These are phyloP conservation scores for Tolypocladium amazonense DNA, from an alignment of 2,329 filamentous ascomycete genomes.

Conservation along the genomic window DNA sequence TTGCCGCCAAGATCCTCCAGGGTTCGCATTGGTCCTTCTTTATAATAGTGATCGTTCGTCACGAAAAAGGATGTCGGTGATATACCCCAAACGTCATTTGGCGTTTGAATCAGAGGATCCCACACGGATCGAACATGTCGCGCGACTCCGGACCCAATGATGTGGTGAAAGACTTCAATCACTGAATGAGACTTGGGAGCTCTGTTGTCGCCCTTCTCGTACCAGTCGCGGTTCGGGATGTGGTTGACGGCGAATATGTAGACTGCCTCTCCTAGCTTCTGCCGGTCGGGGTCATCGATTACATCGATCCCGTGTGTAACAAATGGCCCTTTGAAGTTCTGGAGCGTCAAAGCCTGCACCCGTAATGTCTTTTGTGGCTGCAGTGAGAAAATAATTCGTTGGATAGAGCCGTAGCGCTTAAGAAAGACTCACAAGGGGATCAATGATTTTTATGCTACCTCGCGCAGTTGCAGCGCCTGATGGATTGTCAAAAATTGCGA, in stretches of 20 bases:
- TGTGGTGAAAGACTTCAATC: constrained; percentile 47
- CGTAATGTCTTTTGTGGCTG: constrained; percentile 7
- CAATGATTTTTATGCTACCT: constrained; percentile 40
- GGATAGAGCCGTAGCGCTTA: constrained; percentile 26
- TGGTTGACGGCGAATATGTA: constrained; percentile 55
- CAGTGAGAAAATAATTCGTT: neutral
- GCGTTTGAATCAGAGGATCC: constrained; percentile 42
- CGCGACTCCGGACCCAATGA: constrained; percentile 27
- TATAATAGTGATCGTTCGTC: constrained; percentile 49
- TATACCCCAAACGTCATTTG: constrained; percentile 45
- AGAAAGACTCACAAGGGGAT: constrained; percentile 34
- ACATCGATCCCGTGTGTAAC: constrained; percentile 52
- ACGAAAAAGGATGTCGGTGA: constrained; percentile 40
- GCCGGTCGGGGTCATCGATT: constrained; percentile 32
- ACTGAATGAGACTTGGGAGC: constrained; percentile 35
- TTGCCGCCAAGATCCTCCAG: constrained; percentile 34
- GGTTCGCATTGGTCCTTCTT: constrained; percentile 31
- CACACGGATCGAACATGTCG: constrained; percentile 41
- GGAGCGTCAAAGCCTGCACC: constrained; percentile 33
- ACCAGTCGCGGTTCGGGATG: constrained; percentile 34
- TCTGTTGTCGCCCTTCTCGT: constrained; percentile 10
- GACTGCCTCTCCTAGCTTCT: constrained; percentile 25
- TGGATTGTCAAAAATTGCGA: constrained; percentile 29
- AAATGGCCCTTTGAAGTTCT: constrained; percentile 42
- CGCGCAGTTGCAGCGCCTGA: constrained; percentile 21